These are phyloP conservation scores for Fraxinus anomala DNA, from an alignment of 257 asterid species.

Conservation along the genomic window DNA sequence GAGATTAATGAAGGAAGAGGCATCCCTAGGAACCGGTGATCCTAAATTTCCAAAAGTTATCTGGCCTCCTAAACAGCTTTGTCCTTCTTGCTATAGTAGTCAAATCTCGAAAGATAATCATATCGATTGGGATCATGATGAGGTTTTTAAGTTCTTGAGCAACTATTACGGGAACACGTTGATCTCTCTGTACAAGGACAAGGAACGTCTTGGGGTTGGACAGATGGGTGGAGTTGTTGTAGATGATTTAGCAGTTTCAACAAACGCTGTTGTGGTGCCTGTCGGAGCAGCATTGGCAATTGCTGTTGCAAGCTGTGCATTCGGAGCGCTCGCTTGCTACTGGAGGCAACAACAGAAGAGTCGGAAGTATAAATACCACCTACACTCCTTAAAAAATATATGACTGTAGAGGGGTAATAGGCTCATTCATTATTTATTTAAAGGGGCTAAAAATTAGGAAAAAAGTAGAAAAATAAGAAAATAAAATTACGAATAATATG, in stretches of 20 bases:
- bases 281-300: constrained; percentile 94
- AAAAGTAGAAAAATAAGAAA: constrained; percentile 12
- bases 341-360: constrained; percentile 95
- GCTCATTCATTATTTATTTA: constrained; percentile 8
- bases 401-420: constrained; percentile 42
- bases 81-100: constrained; percentile 68
- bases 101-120: constrained; percentile 27
- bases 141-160: constrained; percentile 62
- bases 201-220: constrained; percentile 45
- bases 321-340: constrained; percentile 90
- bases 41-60: constrained; percentile 73
- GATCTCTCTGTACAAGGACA: constrained; percentile 50
- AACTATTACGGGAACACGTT: constrained; percentile 66
- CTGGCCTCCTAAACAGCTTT: constrained; percentile 84
- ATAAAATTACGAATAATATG: constrained; percentile 7
- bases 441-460: not conserved
- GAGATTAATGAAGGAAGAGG: constrained; percentile 78
- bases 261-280: constrained; percentile 75
- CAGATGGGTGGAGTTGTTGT: constrained; percentile 19
- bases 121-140: constrained; percentile 58
- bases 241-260: constrained; percentile 58
- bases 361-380: constrained; percentile 85
- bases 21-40: constrained; percentile 60
- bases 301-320: constrained; percentile 95
- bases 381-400: constrained; percentile 70